Base-by-base conservation (phyloP, 805 yeast genomes). In the Suhomyces pyralidae region DNA sequence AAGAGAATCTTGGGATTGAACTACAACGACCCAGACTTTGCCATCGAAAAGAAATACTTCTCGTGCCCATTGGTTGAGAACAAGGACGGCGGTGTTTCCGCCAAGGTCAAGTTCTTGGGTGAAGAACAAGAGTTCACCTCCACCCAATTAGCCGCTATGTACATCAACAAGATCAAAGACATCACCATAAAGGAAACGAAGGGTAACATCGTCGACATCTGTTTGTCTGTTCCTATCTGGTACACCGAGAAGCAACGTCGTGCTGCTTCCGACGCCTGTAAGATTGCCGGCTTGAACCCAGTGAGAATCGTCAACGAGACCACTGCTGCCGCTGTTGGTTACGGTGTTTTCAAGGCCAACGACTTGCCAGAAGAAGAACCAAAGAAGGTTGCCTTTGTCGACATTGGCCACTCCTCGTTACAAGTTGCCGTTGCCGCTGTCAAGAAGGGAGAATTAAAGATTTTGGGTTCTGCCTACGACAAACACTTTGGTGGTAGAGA, bases 401-500 rank as follows among this genome's bases (percentile, higher is more conserved):
- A 94, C 74, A 89, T 96, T 73, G 99, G 99, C 64, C 96, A 94
- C 81, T 90, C 98, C 44, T 84, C 96, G 48, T 93, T 84, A 81
- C 89, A 94, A 60, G 96, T 96, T 60, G 78, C 94, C 58, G 80
- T 94, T 65, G 96, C 89, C 54, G 85, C 96, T 55, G 84, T 94
- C 77, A 91, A 90, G 83, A 92, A 86, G 76, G 99, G 99, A 69
- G 98, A 94, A 80, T 82, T 92, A 76, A 91, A 90, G 78, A 81
- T 94, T 51, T 78, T 94, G 63, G 96, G 96, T 62, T 82, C 96
- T 57, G 96, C 96, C 64, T 88, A 83, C 70, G 96, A 92, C 79
- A 90, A 90, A 78, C 90, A 90, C 78, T 94, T 94, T 66, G 99
- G 99, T 82, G 99, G 99, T 75, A 87, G 99, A 78, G 90, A 91